Conservation (phyloP, 306 rosid genomes). For the Trichosanthes truncata region DNA sequence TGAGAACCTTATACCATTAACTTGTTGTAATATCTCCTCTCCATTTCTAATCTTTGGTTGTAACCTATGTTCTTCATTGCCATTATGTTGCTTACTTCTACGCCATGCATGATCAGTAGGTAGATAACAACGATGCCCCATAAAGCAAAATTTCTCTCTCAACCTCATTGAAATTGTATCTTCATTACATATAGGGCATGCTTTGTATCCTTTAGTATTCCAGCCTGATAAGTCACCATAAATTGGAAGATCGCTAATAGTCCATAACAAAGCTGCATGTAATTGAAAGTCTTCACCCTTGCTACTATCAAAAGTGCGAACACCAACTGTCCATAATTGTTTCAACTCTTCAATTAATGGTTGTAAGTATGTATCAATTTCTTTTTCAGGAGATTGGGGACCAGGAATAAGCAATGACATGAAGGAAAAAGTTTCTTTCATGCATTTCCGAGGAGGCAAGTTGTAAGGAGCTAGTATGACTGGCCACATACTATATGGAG, state of each 20-base stretch:
- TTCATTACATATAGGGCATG: not conserved
- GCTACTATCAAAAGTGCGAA: not conserved
- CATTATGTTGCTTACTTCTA: not conserved
- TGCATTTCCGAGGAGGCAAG: not conserved
- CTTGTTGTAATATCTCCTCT: not conserved
- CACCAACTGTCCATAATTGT: not conserved
- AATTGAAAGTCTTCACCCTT: not conserved
- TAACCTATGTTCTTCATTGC: not conserved
- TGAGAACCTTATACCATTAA: not conserved
- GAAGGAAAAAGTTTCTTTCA: not conserved
- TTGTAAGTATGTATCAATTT: not conserved
- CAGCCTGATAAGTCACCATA: not conserved
- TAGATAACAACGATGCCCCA: not conserved
- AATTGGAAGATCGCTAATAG: not conserved
- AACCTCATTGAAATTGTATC: not conserved
- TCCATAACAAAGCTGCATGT: not conserved
- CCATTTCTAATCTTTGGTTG: not conserved
- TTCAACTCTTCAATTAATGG: not conserved
- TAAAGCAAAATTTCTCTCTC: not conserved
- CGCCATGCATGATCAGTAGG: not conserved
- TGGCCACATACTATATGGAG: not conserved
- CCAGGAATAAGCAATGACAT: not conserved
- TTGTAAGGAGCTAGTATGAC: not conserved
- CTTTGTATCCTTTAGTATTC: not conserved
- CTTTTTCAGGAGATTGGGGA: not conserved